Evolutionary conservation across 169 alveolate species (phyloP), one percentile per base, ranked within the genome.

Genomic region (Eimeria tenella): DNA sequence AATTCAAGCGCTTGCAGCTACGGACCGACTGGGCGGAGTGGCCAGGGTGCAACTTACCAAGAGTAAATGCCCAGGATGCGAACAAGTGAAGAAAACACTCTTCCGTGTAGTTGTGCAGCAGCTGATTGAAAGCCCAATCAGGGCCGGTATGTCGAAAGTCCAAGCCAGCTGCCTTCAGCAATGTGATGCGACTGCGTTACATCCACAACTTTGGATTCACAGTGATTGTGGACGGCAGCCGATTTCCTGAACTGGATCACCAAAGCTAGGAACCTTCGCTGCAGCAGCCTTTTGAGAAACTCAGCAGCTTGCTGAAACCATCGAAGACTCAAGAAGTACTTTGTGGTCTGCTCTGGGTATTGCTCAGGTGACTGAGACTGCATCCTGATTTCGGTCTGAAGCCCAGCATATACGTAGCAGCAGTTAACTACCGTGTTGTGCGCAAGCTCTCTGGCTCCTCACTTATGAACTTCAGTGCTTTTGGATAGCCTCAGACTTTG

Each of bases 51-150:
- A 73, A 42, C 93, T 15, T 15, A 87, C 93, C 94, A 25, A 71
- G 73, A 23, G 87, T 88, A 17, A 88, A 88, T 56, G 87, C 94
- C 94, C 87, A 88, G 5, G 94, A 50, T 15, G 84, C 86, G n/a
- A 88, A 88, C 56, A 73, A 58, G 77, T 88, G 70, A 13, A 88
- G 77, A 5, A 71, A 70, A 60, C 87, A 88, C 52, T 88, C 94
- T 53, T 88, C 94, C 13, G 73, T 56, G 87, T 88, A 88, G 75
- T 88, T 88, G 63, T 75, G 94, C 56, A 88, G 71, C 62, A 88
- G 87, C 86, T 88, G 94, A 60, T 70, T 70, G n/a, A 88, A 68
- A 11, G 86, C 70, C 94, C 94, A 88, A 9, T 74, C 83, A 5
- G 71, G 87, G 77, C 84, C 25, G 42, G 58, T 63, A 25, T 75